phyloP scores from a whole-genome alignment of 2,329 filamentous ascomycete species.

The Colletotrichum navitas region DNA sequence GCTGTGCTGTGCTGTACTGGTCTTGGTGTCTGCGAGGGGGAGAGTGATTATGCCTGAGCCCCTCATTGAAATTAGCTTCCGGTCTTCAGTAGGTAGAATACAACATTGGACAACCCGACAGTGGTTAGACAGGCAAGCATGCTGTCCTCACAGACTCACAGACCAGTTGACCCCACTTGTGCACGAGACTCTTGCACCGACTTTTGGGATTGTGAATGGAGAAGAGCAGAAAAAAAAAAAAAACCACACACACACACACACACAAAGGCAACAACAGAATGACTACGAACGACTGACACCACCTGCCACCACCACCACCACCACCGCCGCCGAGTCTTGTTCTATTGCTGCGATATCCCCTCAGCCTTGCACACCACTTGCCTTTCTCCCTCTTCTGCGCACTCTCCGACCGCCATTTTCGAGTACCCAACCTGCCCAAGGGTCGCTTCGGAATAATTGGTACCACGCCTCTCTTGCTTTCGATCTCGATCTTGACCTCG shows the following conservation, averaged over 20 bases:
- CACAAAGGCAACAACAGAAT: constrained; percentile 12
- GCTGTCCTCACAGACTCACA: constrained; percentile 19
- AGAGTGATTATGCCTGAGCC: constrained; percentile 11
- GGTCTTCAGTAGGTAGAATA: constrained; percentile 9
- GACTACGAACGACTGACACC: constrained; percentile 48
- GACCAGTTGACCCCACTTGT: constrained; percentile 51
- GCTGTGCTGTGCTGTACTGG: background rate
- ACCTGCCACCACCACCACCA: constrained; percentile 46
- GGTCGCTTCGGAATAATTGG: background rate
- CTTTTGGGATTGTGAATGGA: constrained; percentile 50
- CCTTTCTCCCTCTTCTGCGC: background rate
- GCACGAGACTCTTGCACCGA: constrained; percentile 54
- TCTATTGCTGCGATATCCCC: constrained; percentile 30
- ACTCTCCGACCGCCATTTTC: background rate
- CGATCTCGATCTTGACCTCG: constrained; percentile 5
- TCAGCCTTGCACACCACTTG: constrained; percentile 40
- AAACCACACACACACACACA: constrained; percentile 15
- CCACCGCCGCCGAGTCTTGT: constrained; percentile 14
- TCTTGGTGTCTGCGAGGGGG: background rate
- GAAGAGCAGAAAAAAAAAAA: constrained; percentile 19
- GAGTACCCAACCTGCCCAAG: constrained; percentile 15
- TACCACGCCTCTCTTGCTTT: background rate
- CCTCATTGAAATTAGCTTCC: constrained; percentile 30
- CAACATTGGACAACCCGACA: constrained; percentile 13
- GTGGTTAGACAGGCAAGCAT: constrained; percentile 12